These are phyloP conservation scores for Dendrobium officinale DNA, from an alignment of 106 monocot species.

Conservation along the genomic window DNA sequence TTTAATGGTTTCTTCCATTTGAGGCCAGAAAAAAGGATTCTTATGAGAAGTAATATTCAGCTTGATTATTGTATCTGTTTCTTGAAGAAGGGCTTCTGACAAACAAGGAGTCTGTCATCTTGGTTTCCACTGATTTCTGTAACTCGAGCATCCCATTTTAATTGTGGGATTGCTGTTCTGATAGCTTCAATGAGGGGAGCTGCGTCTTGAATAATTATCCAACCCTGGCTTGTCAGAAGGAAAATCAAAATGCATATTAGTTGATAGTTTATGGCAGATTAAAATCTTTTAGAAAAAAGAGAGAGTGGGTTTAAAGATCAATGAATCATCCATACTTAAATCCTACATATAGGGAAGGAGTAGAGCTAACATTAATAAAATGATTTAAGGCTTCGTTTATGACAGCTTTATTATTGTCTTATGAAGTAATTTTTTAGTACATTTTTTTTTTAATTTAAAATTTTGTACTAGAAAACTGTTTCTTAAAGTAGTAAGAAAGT, in stretches of 20 bases:
- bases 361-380: no score
- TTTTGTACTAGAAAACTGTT: no score
- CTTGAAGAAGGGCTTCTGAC: slow-evolving; percentile 82
- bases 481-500: no score
- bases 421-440: no score
- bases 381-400: no score
- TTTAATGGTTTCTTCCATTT: not conserved
- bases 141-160: slow-evolving; percentile 71
- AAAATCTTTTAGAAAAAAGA: not conserved
- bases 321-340: not conserved
- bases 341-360: no score
- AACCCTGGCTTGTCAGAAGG: slow-evolving; percentile 41
- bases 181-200: slow-evolving; percentile 44
- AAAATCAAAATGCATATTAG: not conserved
- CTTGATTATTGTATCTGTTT: slow-evolving; percentile 28
- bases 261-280: not conserved
- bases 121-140: slow-evolving; percentile 41
- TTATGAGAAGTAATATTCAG: not conserved
- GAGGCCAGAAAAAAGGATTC: not conserved
- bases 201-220: slow-evolving; percentile 61
- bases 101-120: slow-evolving; percentile 59
- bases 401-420: no score
- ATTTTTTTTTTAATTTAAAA: no score
- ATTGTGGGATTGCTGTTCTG: slow-evolving; percentile 38
- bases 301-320: not conserved